Base-by-base conservation (phyloP, 164 flowering plant species). In the Chloranthus sessilifolius region DNA sequence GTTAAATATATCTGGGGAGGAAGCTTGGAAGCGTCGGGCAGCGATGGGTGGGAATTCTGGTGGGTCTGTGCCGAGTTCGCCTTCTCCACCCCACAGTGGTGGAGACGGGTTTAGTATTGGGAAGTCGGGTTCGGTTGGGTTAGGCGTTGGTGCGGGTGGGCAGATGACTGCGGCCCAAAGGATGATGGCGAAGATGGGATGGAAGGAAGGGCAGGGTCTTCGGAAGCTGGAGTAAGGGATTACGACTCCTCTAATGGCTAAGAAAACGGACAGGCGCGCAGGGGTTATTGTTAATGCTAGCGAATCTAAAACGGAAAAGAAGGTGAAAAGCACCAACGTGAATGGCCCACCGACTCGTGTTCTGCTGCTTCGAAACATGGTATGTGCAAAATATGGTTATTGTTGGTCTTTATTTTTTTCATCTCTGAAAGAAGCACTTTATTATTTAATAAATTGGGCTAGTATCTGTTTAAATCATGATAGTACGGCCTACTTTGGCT, bases 171-270 rank as follows among this genome's bases (percentile, higher is more conserved):
- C 97, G 0, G 99, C 99, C 0, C 99, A 94, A 59, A 79, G 92
- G 57, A 94, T 94, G 99, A 94, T 94, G 99, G 99, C 99, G 1
- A 94, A 87, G 71, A 94, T 94, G 99, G 99, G 99, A 8, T 94
- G 99, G 99, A 94, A 94, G 68, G 71, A 77, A 50, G 99, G 99
- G 17, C 99, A 94, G 63, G 99, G 99, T n/a, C 78, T 94, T 43
- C 97, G 99, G 38, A 94, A 76, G 72, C 96, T 77, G 69, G 99
- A 94, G 69, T 97, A 94, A 58, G 99, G 99, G 39, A 94, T 94
- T 47, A 94, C 96, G 1, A 89, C 97, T 37, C 97, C 99, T 0
- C 65, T 94, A 70, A 74, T 94, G 92, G 99, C 96, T 1, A 89
- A 81, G 68, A 94, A 89, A 78, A 94, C 97, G 0, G 99, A 94